These are phyloP conservation scores for Cercospora sp. DNA, from an alignment of 2,329 filamentous ascomycete species.

Conservation along the genomic window DNA sequence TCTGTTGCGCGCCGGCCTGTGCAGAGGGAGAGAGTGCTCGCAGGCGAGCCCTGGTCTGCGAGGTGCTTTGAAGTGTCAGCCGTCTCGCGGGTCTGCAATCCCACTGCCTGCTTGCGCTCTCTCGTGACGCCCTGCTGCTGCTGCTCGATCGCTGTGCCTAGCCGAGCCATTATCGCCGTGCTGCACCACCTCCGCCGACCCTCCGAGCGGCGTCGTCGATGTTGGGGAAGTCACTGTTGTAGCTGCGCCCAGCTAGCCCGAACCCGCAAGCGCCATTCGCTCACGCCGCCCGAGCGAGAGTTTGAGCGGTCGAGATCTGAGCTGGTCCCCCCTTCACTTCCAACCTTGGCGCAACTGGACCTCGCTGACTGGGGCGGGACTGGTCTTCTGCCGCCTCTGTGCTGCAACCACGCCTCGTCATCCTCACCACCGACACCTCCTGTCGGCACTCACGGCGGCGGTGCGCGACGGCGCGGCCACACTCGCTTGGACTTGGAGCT, in stretches of 20 bases:
- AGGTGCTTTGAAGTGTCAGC: background rate
- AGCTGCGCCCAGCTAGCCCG: background rate
- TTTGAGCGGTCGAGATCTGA: background rate
- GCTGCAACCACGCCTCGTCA: conserved; percentile 5
- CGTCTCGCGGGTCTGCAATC: background rate
- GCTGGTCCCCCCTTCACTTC: conserved; percentile 4
- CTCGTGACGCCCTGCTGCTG: background rate
- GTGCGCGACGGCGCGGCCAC: conserved; percentile 13
- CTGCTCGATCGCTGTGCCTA: background rate
- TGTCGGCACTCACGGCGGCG: background rate
- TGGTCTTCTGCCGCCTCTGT: background rate
- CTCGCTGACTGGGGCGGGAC: conserved; percentile 1
- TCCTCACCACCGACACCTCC: conserved; percentile 5
- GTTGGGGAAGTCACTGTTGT: background rate
- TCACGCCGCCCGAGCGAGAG: background rate
- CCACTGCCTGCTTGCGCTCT: background rate
- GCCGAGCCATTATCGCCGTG: background rate
- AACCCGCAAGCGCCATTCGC: background rate
- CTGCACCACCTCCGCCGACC: background rate
- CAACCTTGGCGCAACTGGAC: conserved; percentile 2
- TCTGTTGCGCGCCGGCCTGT: background rate
- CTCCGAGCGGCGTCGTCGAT: background rate
- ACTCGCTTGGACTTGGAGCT: conserved; percentile 8
- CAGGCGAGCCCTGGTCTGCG: background rate
- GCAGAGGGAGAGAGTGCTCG: background rate